Evolutionary conservation across 2,329 filamentous ascomycete genomes (phyloP).

Genomic region (Graphilbum sp.): DNA sequence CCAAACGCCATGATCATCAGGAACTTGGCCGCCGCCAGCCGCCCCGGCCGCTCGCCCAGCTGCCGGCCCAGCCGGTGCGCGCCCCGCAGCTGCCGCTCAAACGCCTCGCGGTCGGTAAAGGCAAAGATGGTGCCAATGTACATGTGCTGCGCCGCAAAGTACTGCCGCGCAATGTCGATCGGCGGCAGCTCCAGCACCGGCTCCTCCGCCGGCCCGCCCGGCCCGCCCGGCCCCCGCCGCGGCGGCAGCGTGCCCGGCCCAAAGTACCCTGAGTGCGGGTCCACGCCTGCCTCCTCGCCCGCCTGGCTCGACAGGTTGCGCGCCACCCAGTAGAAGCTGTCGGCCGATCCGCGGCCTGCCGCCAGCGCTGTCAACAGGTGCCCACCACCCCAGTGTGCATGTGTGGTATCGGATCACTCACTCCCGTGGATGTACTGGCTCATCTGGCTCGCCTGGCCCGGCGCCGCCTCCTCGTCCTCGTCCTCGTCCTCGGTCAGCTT

Average conservation of each 20-base stretch:
- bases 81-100: slow-evolving; percentile 26
- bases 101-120: slow-evolving; percentile 28
- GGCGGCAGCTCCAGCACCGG: slow-evolving; percentile 24
- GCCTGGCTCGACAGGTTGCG: slow-evolving; percentile 15
- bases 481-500: slow-evolving; percentile 15
- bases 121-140: slow-evolving; percentile 42
- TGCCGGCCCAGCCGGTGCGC: slow-evolving; percentile 22
- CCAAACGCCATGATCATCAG: slow-evolving; percentile 37
- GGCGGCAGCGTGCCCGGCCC: slow-evolving; percentile 19
- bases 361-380: slow-evolving; percentile 5
- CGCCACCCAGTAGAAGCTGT: slow-evolving; percentile 21
- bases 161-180: slow-evolving; percentile 29
- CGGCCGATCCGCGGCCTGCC: slow-evolving; percentile 21
- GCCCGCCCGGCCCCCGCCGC: slow-evolving; percentile 5
- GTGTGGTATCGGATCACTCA: neutral
- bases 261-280: slow-evolving; percentile 17
- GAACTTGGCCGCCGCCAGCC: slow-evolving; percentile 33
- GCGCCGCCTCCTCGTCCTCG: slow-evolving; percentile 16
- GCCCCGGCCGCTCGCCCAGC: slow-evolving; percentile 28
- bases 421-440: slow-evolving; percentile 14
- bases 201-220: too few relatives aligned
- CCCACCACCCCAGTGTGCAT: too few relatives aligned
- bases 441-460: slow-evolving; percentile 19
- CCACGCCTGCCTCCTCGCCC: slow-evolving; percentile 16
- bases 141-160: slow-evolving; percentile 27